These are phyloP conservation scores for Fusarium torulosum DNA, from an alignment of 2,329 filamentous ascomycete species.

Conservation along the genomic window DNA sequence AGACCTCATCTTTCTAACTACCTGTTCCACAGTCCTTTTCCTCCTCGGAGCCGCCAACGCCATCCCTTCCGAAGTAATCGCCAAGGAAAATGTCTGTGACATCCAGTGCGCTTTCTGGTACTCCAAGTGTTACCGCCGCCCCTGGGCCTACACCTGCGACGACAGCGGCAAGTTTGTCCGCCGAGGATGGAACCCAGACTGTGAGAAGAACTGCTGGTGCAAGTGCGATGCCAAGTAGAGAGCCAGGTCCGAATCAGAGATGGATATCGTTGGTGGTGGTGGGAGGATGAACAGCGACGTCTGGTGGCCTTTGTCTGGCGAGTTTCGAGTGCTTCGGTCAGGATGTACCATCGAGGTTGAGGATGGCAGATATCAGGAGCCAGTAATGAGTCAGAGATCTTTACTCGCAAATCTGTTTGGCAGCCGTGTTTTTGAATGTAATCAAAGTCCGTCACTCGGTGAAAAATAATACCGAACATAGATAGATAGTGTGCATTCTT, in stretches of 20 bases:
- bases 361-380: not conserved
- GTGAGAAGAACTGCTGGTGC: slow-evolving; percentile 22
- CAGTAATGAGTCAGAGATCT: not conserved
- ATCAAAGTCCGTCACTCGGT: not conserved
- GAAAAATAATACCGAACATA: too few relatives aligned
- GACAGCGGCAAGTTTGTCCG: slow-evolving; percentile 2
- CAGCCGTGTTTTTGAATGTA: too few relatives aligned
- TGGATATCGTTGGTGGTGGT: not conserved
- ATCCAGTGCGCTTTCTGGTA: slow-evolving; percentile 13
- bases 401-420: not conserved
- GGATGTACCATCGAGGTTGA: too few relatives aligned
- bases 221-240: slow-evolving; percentile 15
- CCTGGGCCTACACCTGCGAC: slow-evolving; percentile 22
- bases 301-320: not conserved
- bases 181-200: slow-evolving; percentile 15
- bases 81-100: not conserved
- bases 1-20: not conserved
- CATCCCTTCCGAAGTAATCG: not conserved
- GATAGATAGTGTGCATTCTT: not conserved
- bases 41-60: slow-evolving; percentile 6
- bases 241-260: not conserved
- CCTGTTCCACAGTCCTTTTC: not conserved
- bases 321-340: not conserved
- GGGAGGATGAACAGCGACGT: not conserved
- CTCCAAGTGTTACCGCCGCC: slow-evolving; percentile 13